These are phyloP conservation scores for Apophysomyces elegans DNA, from an alignment of 371 early-diverging fungal species.

Conservation along the genomic window DNA sequence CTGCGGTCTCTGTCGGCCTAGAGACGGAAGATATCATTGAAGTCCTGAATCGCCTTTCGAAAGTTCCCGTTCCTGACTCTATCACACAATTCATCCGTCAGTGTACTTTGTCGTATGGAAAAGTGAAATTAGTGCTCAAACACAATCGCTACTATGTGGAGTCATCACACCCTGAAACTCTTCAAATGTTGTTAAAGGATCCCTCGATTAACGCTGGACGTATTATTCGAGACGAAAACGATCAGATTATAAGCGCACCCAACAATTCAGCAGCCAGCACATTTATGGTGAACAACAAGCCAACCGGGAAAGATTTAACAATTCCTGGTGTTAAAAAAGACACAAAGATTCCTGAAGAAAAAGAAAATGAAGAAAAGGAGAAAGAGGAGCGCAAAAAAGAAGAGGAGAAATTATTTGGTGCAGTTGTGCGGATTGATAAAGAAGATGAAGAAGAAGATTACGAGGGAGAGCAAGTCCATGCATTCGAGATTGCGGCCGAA, in stretches of 20 bases:
- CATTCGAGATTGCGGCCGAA: slow-evolving; percentile 86
- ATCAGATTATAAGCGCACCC: slow-evolving; percentile 39
- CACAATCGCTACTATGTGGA: slow-evolving; percentile 96
- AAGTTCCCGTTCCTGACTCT: slow-evolving; percentile 85
- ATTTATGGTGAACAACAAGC: slow-evolving; percentile 46
- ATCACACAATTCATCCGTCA: slow-evolving; percentile 88
- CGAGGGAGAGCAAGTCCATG: slow-evolving; percentile 74
- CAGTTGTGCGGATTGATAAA: slow-evolving; percentile 62
- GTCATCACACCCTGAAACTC: slow-evolving; percentile 83
- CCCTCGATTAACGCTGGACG: slow-evolving; percentile 74
- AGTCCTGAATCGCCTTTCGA: slow-evolving; percentile 91
- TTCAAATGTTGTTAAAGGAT: slow-evolving; percentile 88
- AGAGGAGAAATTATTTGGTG: slow-evolving; percentile 61
- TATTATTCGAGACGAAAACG: slow-evolving; percentile 56
- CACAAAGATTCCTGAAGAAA: slow-evolving; percentile 19
- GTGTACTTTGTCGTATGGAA: slow-evolving; percentile 95
- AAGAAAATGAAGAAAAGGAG: slow-evolving; percentile 41
- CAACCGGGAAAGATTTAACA: slow-evolving; percentile 63
- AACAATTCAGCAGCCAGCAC: slow-evolving; percentile 20
- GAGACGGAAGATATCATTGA: slow-evolving; percentile 96
- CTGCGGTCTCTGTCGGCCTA: slow-evolving; percentile 99
- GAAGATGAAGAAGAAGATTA: slow-evolving; percentile 77
- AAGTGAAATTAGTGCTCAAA: slow-evolving; percentile 97
- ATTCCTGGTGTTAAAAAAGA: slow-evolving; percentile 61
- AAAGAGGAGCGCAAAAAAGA: slow-evolving; percentile 42